Evolutionary conservation across 208 protist genomes (phyloP).

Genomic region (Vickermania ingenoplastis): DNA sequence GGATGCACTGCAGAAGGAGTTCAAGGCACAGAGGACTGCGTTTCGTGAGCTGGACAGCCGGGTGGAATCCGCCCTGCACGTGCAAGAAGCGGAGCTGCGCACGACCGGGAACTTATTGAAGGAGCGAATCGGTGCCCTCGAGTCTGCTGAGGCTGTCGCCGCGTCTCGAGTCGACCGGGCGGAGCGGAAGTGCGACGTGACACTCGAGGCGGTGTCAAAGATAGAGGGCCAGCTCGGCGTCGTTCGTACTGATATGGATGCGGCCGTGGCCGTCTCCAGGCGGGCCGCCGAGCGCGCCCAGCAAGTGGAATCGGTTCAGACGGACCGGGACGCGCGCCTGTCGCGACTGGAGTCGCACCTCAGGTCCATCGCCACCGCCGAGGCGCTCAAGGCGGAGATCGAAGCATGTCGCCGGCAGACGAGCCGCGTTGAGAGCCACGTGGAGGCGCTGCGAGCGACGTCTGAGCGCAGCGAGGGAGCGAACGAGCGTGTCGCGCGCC

Average conservation of each 20-base stretch:
- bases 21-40: slow-evolving; percentile 17
- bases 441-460: slow-evolving; percentile 36
- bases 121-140: slow-evolving; percentile 61
- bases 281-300: slow-evolving; percentile 35
- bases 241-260: slow-evolving; percentile 26
- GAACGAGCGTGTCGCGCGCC: slow-evolving; percentile 20
- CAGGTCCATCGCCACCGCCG: slow-evolving; percentile 29
- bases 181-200: slow-evolving; percentile 57
- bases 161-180: slow-evolving; percentile 46
- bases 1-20: slow-evolving; percentile 22
- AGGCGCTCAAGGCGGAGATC: slow-evolving; percentile 50
- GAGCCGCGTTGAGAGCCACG: slow-evolving; percentile 42
- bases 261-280: slow-evolving; percentile 19
- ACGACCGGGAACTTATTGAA: slow-evolving; percentile 25
- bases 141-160: slow-evolving; percentile 38
- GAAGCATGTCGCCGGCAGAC: slow-evolving; percentile 47
- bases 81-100: slow-evolving; percentile 40
- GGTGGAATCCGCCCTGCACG: slow-evolving; percentile 35
- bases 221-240: slow-evolving; percentile 25
- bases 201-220: slow-evolving; percentile 27
- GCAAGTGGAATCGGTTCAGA: slow-evolving; percentile 40
- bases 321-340: slow-evolving; percentile 54
- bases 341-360: slow-evolving; percentile 50
- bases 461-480: slow-evolving; percentile 37
- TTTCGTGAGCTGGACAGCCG: slow-evolving; percentile 33